Base-by-base conservation (phyloP, 106 monocot species). In the Dendrobium nobile region DNA sequence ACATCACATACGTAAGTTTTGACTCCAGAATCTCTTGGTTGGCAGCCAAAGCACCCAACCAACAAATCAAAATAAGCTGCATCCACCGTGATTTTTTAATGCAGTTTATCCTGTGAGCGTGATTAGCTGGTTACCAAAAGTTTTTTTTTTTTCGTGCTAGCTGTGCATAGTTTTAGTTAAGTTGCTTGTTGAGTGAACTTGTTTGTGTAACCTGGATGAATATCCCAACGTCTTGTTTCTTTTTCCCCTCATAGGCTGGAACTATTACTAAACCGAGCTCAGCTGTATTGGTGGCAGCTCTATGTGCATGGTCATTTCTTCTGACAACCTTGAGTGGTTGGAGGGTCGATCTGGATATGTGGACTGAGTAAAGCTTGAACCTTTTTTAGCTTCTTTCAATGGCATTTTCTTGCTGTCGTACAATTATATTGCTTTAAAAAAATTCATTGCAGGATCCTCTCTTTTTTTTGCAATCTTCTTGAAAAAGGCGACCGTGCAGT, bases 251-350 rank as follows among this genome's bases (percentile, higher is more conserved):
- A 58, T 27, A 93, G 92, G 90, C 83, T 79, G 85, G 82, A 56
- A 19, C 79, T 19, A 73, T 80, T 7, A 81, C 81, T 40, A 99
- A 89, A 77, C 88, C 86, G 83, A 79, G 78, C 24, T 83, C 93
- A 19, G 73, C 77, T 80, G 82, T 93, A 61, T 68, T 95, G 43
- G 87, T 90, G 77, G 86, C 90, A 65, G 99, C 93, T 18, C 51
- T 99, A 84, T 89, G 91, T 86, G 91, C 94, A 67, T 99, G 99
- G 99, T 80, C 99, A 54, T 91, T 99, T 85, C 87, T 99, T 79
- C 79, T 99, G 37, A 91, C 95, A 40, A 93, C 89, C 55, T 77
- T 99, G 43, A 80, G 77, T 79, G 73, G 80, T 22, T 84, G 91
- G 86, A 89, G 91, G 84, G 84, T 86, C n/a, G 88, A 85, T 82